Conservation (phyloP, 2,329 filamentous ascomycete genomes). For the Arthroderma uncinatum region DNA sequence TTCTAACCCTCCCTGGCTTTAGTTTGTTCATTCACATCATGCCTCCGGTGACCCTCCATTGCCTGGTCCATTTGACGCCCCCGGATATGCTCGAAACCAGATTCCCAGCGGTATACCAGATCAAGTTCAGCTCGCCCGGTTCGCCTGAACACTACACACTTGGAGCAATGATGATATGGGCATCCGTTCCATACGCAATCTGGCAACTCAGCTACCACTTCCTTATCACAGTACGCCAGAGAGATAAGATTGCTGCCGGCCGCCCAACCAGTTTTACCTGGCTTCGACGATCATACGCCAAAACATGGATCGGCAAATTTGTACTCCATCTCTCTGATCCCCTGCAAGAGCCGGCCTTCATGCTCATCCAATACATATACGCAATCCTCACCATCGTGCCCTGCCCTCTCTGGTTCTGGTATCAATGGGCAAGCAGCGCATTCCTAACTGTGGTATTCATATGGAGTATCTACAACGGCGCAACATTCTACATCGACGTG, state of each 20-base stretch:
- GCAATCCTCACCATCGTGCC: conserved; percentile 88
- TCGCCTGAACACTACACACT: conserved; percentile 71
- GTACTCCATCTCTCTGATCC: conserved; percentile 65
- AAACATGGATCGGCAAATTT: conserved; percentile 74
- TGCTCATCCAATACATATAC: conserved; percentile 89
- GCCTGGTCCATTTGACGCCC: conserved; percentile 71
- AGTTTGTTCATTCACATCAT: conserved; percentile 99
- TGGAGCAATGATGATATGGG: conserved; percentile 82
- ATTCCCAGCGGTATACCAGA: conserved; percentile 76
- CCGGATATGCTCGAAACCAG: conserved; percentile 52
- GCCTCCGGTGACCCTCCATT: conserved; percentile 89
- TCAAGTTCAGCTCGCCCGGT: conserved; percentile 58
- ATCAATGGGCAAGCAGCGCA: conserved; percentile 60
- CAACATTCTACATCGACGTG: conserved; percentile 95
- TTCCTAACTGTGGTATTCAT: conserved; percentile 78
- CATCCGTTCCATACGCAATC: conserved; percentile 77
- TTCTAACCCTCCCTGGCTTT: conserved; percentile 5
- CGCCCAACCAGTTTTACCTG: conserved; percentile 95
- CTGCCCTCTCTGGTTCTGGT: conserved; percentile 91
- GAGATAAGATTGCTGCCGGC: conserved; percentile 89
- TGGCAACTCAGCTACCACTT: conserved; percentile 94
- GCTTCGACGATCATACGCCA: conserved; percentile 83
- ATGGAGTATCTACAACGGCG: conserved; percentile 94
- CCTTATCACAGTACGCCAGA: conserved; percentile 86
- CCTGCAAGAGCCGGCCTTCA: conserved; percentile 82